Conservation (phyloP, 441 rosid species). For the Populus hybrid region DNA sequence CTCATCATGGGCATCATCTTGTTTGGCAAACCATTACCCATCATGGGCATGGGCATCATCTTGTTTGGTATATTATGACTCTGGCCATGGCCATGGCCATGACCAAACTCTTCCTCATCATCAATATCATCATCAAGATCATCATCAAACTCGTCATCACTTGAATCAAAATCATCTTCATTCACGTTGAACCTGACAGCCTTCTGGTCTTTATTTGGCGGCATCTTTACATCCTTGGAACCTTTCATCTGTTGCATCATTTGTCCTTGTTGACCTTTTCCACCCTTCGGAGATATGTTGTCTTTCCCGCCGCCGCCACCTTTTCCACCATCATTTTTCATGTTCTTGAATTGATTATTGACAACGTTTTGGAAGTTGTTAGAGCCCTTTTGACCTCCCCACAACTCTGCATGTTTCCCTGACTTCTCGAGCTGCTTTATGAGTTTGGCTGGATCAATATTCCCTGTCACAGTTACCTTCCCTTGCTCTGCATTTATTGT, state of each 20-base stretch:
- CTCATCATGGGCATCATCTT: conserved; percentile 42
- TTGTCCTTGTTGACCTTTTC: conserved; percentile 48
- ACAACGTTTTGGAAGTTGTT: conserved; percentile 31
- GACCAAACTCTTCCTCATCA: conserved; percentile 35
- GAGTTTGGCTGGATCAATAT: conserved; percentile 64
- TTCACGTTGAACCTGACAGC: conserved; percentile 57
- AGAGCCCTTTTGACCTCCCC: conserved; percentile 51
- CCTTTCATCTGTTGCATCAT: conserved; percentile 53
- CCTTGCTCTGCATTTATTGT: conserved; percentile 77
- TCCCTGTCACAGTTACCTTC: conserved; percentile 74
- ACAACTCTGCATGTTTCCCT: conserved; percentile 86
- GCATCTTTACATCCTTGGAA: conserved; percentile 37
- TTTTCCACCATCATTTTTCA: conserved; percentile 44
- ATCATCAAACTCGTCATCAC: conserved; percentile 42
- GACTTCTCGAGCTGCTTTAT: conserved; percentile 78
- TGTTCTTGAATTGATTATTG: conserved; percentile 56
- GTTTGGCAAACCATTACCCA: conserved; percentile 20
- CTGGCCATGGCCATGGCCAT: conserved; percentile 33
- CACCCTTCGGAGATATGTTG: conserved; percentile 66
- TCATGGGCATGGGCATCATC: not conserved
- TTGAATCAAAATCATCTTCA: conserved; percentile 41
- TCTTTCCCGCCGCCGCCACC: conserved; percentile 38
- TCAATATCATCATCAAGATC: conserved; percentile 42
- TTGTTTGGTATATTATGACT: conserved; percentile 15
- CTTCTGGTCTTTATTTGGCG: conserved; percentile 51